Evolutionary conservation across 148 eudicot genomes (phyloP).

Genomic region (Arctostaphylos glauca): DNA sequence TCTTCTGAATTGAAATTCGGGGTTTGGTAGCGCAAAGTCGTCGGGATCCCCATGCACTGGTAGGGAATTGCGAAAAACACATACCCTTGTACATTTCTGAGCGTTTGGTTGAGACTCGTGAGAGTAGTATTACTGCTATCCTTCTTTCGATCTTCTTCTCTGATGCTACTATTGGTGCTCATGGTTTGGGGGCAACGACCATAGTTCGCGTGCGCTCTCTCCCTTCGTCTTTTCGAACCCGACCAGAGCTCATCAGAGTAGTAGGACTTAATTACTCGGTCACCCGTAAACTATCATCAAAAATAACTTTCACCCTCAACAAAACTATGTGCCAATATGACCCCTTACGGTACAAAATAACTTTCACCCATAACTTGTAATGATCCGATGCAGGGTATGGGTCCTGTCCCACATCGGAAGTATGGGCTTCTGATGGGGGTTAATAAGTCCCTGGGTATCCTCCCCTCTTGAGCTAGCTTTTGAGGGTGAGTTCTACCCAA

Average conservation of each 20-base stretch:
- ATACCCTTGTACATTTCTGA: constrained; percentile 83
- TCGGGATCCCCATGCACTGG: neutral
- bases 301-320: too few relatives aligned
- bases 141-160: constrained; percentile 31
- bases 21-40: neutral
- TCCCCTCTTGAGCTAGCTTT: too few relatives aligned
- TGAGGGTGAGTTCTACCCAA: too few relatives aligned
- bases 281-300: too few relatives aligned
- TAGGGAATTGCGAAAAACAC: neutral
- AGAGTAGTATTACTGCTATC: constrained; percentile 17
- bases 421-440: too few relatives aligned
- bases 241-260: neutral
- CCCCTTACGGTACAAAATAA: too few relatives aligned
- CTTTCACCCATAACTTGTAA: too few relatives aligned
- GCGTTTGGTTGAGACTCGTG: constrained; percentile 60
- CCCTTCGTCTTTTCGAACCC: neutral
- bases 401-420: too few relatives aligned
- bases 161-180: constrained; percentile 20
- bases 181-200: constrained; percentile 18
- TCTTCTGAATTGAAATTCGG: neutral
- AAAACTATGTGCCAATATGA: too few relatives aligned
- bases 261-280: too few relatives aligned
- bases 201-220: neutral
- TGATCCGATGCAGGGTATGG: too few relatives aligned
- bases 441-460: too few relatives aligned